phyloP scores from a whole-genome alignment of 2,329 filamentous ascomycete genomes.

The Ustilaginoidea virens region DNA sequence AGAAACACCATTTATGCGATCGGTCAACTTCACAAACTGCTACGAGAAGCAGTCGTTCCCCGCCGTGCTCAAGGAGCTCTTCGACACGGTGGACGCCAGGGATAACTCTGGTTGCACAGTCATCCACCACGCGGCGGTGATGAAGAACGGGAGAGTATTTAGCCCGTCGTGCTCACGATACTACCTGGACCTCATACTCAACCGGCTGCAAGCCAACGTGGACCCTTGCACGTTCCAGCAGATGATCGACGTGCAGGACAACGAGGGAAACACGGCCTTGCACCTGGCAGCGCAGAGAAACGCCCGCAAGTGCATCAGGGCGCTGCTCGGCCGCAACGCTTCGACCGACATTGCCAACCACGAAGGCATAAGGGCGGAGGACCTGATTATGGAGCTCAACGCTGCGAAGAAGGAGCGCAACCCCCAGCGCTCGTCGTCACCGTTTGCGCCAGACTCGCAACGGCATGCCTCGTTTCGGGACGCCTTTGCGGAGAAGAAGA shows the following conservation, averaged over 20 bases:
- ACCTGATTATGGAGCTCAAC: constrained; percentile 65
- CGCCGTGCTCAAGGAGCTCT: constrained; percentile 65
- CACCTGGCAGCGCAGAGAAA: constrained; percentile 65
- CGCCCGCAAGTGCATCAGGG: constrained; percentile 77
- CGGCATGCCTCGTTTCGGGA: constrained; percentile 38
- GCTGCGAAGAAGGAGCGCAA: constrained; percentile 49
- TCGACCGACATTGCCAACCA: constrained; percentile 70
- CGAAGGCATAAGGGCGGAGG: constrained; percentile 69
- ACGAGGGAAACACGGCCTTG: constrained; percentile 75
- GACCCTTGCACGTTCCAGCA: constrained; percentile 62
- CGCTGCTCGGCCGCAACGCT: constrained; percentile 64
- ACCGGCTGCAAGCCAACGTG: constrained; percentile 67
- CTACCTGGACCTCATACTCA: constrained; percentile 82
- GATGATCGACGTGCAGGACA: constrained; percentile 69
- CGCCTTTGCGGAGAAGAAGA: constrained; percentile 28
- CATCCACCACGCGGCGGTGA: constrained; percentile 85
- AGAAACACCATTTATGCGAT: constrained; percentile 88
- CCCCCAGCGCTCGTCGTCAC: constrained; percentile 62
- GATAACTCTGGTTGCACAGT: constrained; percentile 77
- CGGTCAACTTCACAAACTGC: constrained; percentile 93
- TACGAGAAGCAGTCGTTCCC: constrained; percentile 89
- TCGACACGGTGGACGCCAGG: constrained; percentile 62
- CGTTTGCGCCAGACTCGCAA: constrained; percentile 47
- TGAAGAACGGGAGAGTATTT: constrained; percentile 64
- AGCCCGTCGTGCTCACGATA: constrained; percentile 85